Percentiles rank a stretch among this genome's conserved stretches.
Conservation (phyloP, 2,329 filamentous ascomycete genomes). For the Pseudopyricularia javanii region DNA sequence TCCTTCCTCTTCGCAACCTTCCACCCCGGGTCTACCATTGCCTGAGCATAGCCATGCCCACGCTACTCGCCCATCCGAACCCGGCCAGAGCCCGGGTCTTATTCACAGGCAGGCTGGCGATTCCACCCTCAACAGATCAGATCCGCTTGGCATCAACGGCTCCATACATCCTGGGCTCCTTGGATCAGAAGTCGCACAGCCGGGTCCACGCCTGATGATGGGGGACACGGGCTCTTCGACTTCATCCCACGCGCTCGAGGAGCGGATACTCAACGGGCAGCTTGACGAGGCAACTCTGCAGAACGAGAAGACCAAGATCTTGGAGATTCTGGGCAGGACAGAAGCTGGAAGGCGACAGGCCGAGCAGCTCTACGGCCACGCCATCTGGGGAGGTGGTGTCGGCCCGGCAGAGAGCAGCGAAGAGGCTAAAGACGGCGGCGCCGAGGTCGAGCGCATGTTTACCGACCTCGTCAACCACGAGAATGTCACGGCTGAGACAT, state of each 20-base stretch:
- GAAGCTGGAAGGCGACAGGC: constrained; percentile 36
- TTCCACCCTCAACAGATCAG: constrained; percentile 6
- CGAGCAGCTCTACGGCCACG: constrained; percentile 36
- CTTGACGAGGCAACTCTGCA: constrained; percentile 22
- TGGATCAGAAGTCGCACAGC: constrained; percentile 18
- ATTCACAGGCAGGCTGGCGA: neutral
- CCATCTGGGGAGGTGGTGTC: constrained; percentile 27
- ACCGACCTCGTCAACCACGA: constrained; percentile 42
- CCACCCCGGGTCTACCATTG: constrained; percentile 20
- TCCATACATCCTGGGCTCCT: constrained; percentile 31
- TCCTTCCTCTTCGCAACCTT: constrained; percentile 18
- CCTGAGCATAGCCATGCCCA: constrained; percentile 19
- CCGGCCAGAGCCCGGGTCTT: neutral
- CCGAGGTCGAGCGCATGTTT: constrained; percentile 41
- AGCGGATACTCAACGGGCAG: constrained; percentile 34
- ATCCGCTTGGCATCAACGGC: constrained; percentile 26
- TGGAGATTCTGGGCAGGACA: constrained; percentile 39
- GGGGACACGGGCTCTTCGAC: constrained; percentile 18
- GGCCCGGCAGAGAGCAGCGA: constrained; percentile 7
- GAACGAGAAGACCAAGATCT: constrained; percentile 33
- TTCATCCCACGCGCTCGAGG: constrained; percentile 31
- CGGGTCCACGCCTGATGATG: constrained; percentile 29
- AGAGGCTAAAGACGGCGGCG: constrained; percentile 25
- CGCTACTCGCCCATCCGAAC: constrained; percentile 18
- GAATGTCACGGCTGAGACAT: constrained; percentile 27